Evolutionary conservation across 345 rosid genomes (phyloP).

Genomic region (Gossypium turneri): DNA sequence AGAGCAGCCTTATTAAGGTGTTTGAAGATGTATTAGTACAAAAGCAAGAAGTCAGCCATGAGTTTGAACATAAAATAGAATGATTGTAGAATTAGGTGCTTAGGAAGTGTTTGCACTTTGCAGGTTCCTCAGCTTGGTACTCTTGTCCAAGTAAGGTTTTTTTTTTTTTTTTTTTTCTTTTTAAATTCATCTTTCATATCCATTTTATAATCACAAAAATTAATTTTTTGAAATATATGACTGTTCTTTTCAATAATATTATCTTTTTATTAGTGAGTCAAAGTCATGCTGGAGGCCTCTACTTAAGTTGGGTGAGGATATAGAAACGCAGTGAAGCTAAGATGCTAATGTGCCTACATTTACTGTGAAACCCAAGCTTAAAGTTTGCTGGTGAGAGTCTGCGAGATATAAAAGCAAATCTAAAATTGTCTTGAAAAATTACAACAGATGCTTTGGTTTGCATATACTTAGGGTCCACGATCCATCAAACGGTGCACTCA

Average conservation of each 20-base stretch:
- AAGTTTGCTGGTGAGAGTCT: background rate
- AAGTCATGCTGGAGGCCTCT: background rate
- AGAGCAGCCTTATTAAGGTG: too few species aligned
- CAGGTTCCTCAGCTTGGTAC: too few species aligned
- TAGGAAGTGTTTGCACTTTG: background rate
- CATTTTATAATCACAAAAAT: too few species aligned
- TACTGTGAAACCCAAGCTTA: background rate
- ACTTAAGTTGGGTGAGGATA: background rate
- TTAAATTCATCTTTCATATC: too few species aligned
- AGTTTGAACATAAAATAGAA: too few species aligned
- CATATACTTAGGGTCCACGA: slow-evolving; percentile 14
- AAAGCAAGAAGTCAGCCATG: too few species aligned
- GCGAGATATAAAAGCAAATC: background rate
- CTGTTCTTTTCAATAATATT: background rate
- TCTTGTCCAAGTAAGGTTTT: too few species aligned
- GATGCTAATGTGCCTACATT: background rate
- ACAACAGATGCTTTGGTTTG: background rate
- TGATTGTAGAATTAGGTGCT: too few species aligned
- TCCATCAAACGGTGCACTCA: slow-evolving; percentile 6
- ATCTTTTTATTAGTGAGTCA: too few species aligned
- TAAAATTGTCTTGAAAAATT: background rate
- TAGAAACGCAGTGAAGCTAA: background rate
- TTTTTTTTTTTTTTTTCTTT: too few species aligned
- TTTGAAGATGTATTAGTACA: too few species aligned
- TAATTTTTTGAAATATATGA: too few species aligned